A percentile compares a stretch with the other conserved stretches of the same genome.
These are phyloP conservation scores for Hamamelis virginiana DNA, from an alignment of 164 flowering plant genomes.

Conservation along the genomic window DNA sequence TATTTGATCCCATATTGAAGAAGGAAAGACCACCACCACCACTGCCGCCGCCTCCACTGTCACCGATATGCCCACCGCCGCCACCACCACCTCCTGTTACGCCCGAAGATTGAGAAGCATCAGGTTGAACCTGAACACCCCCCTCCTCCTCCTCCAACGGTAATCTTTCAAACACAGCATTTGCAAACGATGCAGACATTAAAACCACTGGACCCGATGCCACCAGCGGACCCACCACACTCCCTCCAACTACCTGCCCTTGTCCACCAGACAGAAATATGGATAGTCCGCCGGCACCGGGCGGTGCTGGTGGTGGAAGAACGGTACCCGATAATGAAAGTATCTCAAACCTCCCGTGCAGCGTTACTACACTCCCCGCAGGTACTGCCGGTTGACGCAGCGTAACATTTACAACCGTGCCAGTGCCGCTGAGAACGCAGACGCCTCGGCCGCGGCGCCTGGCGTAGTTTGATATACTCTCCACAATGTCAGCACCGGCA, in stretches of 20 bases:
- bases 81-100: conserved; percentile 35
- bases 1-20: conserved; percentile 31
- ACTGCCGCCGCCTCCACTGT: conserved; percentile 24
- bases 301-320: conserved; percentile 56
- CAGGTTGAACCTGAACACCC: conserved; percentile 27
- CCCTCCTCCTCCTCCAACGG: conserved; percentile 41
- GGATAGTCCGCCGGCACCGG: conserved; percentile 43
- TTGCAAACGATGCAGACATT: conserved; percentile 49
- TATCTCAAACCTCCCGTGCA: conserved; percentile 59
- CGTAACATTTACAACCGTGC: conserved; percentile 42
- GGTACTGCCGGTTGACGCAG: conserved; percentile 47
- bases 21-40: conserved; percentile 21
- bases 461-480: conserved; percentile 39
- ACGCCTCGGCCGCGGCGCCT: conserved; percentile 47
- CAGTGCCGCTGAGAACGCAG: conserved; percentile 48
- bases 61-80: conserved; percentile 20
- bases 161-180: conserved; percentile 47
- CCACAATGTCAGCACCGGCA: conserved; percentile 42
- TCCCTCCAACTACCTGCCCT: conserved; percentile 56
- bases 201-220: conserved; percentile 48
- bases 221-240: conserved; percentile 46
- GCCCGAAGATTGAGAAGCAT: conserved; percentile 48
- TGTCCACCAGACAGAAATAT: conserved; percentile 48
- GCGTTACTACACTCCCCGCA: conserved; percentile 35
- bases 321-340: conserved; percentile 48